Evolutionary conservation across 169 alveolate genomes (phyloP), one percentile per base, ranked within the genome.

Genomic region (Plasmodium fragile): DNA sequence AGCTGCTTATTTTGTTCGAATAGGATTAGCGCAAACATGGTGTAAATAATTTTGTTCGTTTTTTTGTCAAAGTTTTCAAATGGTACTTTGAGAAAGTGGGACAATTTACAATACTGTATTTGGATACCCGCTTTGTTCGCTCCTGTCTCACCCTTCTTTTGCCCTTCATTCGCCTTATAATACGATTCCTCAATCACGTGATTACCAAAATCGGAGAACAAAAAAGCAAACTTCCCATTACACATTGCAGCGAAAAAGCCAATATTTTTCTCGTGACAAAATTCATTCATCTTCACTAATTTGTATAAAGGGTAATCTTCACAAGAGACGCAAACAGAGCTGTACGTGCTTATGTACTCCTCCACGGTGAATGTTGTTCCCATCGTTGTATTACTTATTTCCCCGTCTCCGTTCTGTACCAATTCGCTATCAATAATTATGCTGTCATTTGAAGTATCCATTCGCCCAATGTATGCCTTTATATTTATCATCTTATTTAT

Each of bases 221-320:
- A 81, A 65, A 92, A 96, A 22, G 96, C 97, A 45, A 81, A 92
- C 32, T 83, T 93, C 8, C 96, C 96, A 49, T 92, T 92, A 25
- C 93, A 93, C 95, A 84, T 82, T 28, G 96, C 75, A 1, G 95
- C 96, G 53, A 93, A 91, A 52, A 92, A 92, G 18, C 96, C 97
- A 5, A 95, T 87, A 28, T 90, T 94, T 55, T 81, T 71, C 36
- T 77, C 69, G 75, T 96, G 92, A 41, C 96, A 96, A 22, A 28
- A 6, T 53, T 94, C 95, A 53, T 91, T 79, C 53, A 65, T 41
- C 71, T 92, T 82, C 83, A 93, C 95, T 92, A 96, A 82, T 83
- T 92, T 93, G 39, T 92, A 83, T 34, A 96, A 55, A n/a, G 96
- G 95, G 81, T 93, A 95, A 43, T 91, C 92, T 75, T 91, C 96